Percentiles rank a stretch among this genome's conserved stretches.
Evolutionary conservation across 2,329 filamentous ascomycete species (phyloP).

Genomic region (Phialophora chinensis): DNA sequence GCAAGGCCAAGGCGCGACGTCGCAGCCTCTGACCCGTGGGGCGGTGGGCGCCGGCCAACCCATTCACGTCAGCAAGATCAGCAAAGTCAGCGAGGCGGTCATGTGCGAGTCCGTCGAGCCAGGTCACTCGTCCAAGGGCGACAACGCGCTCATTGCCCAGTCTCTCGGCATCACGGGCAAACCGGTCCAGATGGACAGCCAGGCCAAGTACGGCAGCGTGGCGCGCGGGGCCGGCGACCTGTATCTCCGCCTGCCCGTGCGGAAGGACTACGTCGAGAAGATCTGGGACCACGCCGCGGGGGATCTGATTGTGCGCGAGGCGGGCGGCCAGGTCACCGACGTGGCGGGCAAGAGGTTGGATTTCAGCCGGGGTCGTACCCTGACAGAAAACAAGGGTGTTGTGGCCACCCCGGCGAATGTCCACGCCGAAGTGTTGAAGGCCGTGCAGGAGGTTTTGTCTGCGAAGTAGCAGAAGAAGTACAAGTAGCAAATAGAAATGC

Average conservation of each 20-base stretch:
- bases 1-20: constrained; percentile 77
- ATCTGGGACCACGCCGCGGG: constrained; percentile 99
- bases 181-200: constrained; percentile 95
- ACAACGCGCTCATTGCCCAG: constrained; percentile 82
- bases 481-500: neutral
- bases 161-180: constrained; percentile 85
- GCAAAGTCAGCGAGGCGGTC: constrained; percentile 77
- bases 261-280: constrained; percentile 92
- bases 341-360: constrained; percentile 82
- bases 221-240: constrained; percentile 92
- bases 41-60: constrained; percentile 57
- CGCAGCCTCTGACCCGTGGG: constrained; percentile 69
- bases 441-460: constrained; percentile 78
- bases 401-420: constrained; percentile 81
- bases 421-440: constrained; percentile 77
- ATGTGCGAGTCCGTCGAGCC: constrained; percentile 98
- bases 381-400: constrained; percentile 90
- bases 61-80: constrained; percentile 80
- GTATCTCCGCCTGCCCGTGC: constrained; percentile 86
- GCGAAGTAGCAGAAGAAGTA: constrained; percentile 45
- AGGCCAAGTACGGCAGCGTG: constrained; percentile 97
- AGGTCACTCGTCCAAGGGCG: constrained; percentile 85
- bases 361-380: constrained; percentile 83
- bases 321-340: constrained; percentile 90
- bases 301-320: constrained; percentile 90